Evolutionary conservation across 768 basidiomycete genomes (phyloP), one percentile per base, ranked within the genome.

Genomic region (Lactifluus subvellereus): DNA sequence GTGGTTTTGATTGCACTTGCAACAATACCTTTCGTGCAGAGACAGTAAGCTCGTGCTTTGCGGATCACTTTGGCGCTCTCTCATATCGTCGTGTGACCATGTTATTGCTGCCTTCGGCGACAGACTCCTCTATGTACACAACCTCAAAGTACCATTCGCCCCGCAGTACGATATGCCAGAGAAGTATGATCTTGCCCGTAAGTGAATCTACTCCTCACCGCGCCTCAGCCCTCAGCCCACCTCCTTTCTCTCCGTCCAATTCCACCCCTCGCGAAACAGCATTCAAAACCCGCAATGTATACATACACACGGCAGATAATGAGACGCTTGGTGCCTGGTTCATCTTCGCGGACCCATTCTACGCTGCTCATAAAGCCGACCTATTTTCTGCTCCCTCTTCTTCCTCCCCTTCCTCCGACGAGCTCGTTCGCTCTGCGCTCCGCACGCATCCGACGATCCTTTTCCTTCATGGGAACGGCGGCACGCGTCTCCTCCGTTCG

Each of bases 401-500:
- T 74, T 37, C 74, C 72, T 0, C 71, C 70, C 11, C 59, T 3
- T 54, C 53, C 3, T 49, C 76, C 18, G 72, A 78, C 16, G 69
- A 75, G 3, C 78, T 80, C 48, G 76, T 92, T 40, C 71, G 78
- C 16, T 66, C 75, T 20, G 87, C 91, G 1, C 73, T 94, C 18
- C 73, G 75, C 13, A 66, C 75, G 1, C 74, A 80, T 32, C 92
- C 92, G 0, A 94, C 89, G 0, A 77, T 96, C n/a, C 77, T 98
- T n/a, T 96, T 90, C 75, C 78, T 95, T 48, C 96, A 98, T 66
- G 96, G 96, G 10, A 96, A 96, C 65, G 88, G 86, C 0, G 94
- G 79, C 0, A 93, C 89, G 0, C 84, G 95, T 16, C 90, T 90
- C 0, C 78, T 82, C 6, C 66, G 75, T 1, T 80, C 78, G 47